Evolutionary conservation across 2,329 filamentous ascomycete genomes (phyloP), one percentile per base, ranked within the genome.

Genomic region (Alternaria alternata): DNA sequence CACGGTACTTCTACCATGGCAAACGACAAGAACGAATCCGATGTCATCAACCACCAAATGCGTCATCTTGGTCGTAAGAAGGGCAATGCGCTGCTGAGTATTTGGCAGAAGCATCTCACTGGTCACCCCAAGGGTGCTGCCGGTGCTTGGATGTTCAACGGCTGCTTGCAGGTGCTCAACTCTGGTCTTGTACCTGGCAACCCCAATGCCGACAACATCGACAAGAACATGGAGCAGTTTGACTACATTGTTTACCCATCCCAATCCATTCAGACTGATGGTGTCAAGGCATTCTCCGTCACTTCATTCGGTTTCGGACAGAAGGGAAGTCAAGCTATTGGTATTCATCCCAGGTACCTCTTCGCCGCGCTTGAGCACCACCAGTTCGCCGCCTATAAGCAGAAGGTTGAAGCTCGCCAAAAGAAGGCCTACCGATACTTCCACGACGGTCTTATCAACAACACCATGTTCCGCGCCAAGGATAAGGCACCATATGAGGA

Each of bases 141-240:
- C 62, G 95, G 95, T 85, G 95, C 94, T 49, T 99, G 95, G 94
- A 99, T 99, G 95, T 89, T 99, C 87, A 99, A 99, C 85, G 95
- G 95, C 68, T 95, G 92, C 79, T 84, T 99, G 78, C 95, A 99
- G 80, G 93, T 97, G 46, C 88, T 99, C 72, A 96, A 98, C 85
- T 90, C 87, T 52, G 95, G 95, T 75, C 85, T 99, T 51, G 94
- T 99, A 24, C 95, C 95, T 14, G 95, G 95, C 61, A 99, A 99
- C 84, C 91, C 94, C 75, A 99, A 99, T 73, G 95, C 95, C 52
- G 95, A 99, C 84, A 99, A 99, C 70, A 89, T 99, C 56, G 95
- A 99, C 78, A 88, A 94, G 77, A 86, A 94, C 70, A 96, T 99
- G 91, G 94, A 98, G 86, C 88, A 97, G 79, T 99, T 95, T 71